phyloP scores from a whole-genome alignment of 2,329 filamentous ascomycete genomes.

The Penicillium sp. region DNA sequence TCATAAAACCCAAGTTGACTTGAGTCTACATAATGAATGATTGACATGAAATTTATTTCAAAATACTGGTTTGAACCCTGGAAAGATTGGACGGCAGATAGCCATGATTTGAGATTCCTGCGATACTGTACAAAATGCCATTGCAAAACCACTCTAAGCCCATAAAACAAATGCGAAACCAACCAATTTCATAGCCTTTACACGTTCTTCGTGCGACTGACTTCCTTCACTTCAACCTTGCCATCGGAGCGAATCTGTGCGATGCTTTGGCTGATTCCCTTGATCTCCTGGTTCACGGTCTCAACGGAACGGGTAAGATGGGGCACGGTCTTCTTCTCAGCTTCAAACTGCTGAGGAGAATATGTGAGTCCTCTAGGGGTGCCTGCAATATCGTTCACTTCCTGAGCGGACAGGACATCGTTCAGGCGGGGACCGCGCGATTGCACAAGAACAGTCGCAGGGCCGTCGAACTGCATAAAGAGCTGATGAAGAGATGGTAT shows the following conservation, averaged over 20 bases:
- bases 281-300: slow-evolving; percentile 30
- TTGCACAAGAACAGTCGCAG: slow-evolving; percentile 81
- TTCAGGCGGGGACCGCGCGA: slow-evolving; percentile 77
- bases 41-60: too few species aligned
- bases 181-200: slow-evolving; percentile 1
- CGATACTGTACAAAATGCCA: slow-evolving; percentile 27
- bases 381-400: slow-evolving; percentile 90
- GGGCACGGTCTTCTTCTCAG: slow-evolving; percentile 24
- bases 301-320: slow-evolving; percentile 30
- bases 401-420: slow-evolving; percentile 73
- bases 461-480: slow-evolving; percentile 87
- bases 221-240: slow-evolving; percentile 63
- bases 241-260: slow-evolving; percentile 61
- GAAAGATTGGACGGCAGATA: background rate
- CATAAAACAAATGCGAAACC: slow-evolving; percentile 12
- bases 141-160: slow-evolving; percentile 17
- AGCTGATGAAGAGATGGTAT: slow-evolving; percentile 48
- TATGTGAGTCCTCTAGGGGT: slow-evolving; percentile 63
- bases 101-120: slow-evolving; percentile 17
- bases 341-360: slow-evolving; percentile 6
- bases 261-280: slow-evolving; percentile 41
- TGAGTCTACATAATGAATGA: too few species aligned
- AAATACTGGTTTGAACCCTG: background rate
- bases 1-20: too few species aligned
- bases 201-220: slow-evolving; percentile 15